phyloP scores from a whole-genome alignment of 2,329 filamentous ascomycete species.

The Diplodia mutila region DNA sequence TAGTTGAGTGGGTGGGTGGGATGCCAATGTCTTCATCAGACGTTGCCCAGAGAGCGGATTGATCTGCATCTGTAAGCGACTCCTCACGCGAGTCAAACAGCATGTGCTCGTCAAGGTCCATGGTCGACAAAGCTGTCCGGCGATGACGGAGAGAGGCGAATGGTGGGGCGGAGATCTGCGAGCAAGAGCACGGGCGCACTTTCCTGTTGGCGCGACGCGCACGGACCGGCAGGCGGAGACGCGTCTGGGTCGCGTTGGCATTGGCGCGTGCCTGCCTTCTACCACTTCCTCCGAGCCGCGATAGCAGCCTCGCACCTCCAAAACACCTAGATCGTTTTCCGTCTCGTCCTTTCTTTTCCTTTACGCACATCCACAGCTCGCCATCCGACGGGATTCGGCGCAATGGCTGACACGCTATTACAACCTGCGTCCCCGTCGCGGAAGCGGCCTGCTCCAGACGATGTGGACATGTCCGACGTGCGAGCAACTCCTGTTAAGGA shows the following conservation, averaged over 20 bases:
- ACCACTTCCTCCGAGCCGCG: background rate
- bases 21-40: conserved; percentile 22
- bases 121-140: background rate
- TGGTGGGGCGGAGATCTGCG: conserved; percentile 18
- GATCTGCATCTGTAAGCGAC: conserved; percentile 26
- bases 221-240: conserved; percentile 1
- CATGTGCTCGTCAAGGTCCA: conserved; percentile 34
- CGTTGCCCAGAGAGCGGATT: background rate
- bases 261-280: background rate
- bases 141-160: background rate
- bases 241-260: conserved; percentile 18
- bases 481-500: conserved; percentile 32
- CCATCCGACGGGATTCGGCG: background rate
- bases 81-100: conserved; percentile 36
- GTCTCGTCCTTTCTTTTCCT: background rate
- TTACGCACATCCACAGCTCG: background rate
- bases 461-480: conserved; percentile 31
- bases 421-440: conserved; percentile 29
- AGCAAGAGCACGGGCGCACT: background rate
- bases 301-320: background rate
- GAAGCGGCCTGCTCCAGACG: conserved; percentile 41
- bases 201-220: background rate
- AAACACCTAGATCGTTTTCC: background rate
- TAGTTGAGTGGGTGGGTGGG: background rate
- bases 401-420: conserved; percentile 37